Base-by-base conservation (phyloP, 208 protist genomes). In the Trypanosoma caninum region DNA sequence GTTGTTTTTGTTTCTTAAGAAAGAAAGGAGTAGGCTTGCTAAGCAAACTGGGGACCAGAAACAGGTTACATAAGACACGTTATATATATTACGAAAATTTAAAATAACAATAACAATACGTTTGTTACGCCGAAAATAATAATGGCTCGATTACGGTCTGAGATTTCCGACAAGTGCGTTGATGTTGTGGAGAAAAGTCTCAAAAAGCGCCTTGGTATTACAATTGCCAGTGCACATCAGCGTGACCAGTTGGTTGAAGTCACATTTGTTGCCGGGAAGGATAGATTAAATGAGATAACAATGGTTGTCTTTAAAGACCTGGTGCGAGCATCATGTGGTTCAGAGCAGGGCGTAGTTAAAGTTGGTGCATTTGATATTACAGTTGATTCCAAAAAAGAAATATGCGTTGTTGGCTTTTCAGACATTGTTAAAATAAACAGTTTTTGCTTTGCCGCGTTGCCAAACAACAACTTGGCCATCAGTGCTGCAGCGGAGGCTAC, bases 371-470 rank as follows among this genome's bases (percentile, higher is more conserved):
- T 77, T 18, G 84, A 93, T 27, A 78, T 92, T 0, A 59, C 52
- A 10, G 66, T 96, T 2, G 87, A 94, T 58, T 67, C 76, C 6
- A 51, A 40, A 16, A 65, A 65, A 8, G 65, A 69, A 34, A 54
- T 93, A 3, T 18, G 25, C 10, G 45, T 60, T 35, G 72, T 69
- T 16, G 47, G 57, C n/a, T 95, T 95, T 37, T 44, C 68, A 18
- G 71, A 88, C 13, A 72, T 72, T 3, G 81, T 95, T 10, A 44
- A 23, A 23, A 63, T 87, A 9, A 65, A 63, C 14, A 65, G 66
- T 27, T 81, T 96, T 53, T 59, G 74, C 44, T 93, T 96, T 52
- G 65, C 70, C n/a, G 84, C 87, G 28, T 59, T 96, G 20, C 89
- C 89, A 0, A 66, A 51, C 13, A 74, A 81, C 57, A 84, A 82